These are phyloP conservation scores for Aspergillus sp. DNA, from an alignment of 2,329 filamentous ascomycete species.

Conservation along the genomic window DNA sequence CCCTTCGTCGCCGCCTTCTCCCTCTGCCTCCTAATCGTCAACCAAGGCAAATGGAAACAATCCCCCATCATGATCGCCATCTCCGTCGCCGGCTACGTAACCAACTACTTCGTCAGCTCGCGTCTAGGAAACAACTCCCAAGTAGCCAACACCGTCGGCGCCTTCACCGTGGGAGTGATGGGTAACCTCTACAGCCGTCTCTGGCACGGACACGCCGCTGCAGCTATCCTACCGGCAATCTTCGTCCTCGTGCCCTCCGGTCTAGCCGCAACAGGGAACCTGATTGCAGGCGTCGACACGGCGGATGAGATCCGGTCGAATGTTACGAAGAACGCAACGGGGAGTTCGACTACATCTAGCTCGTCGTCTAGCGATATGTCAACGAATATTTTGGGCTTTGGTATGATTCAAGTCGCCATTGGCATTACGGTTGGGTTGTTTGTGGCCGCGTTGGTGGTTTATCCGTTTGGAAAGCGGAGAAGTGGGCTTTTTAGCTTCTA, in stretches of 20 bases:
- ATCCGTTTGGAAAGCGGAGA: slow-evolving; percentile 49
- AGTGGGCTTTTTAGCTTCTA: slow-evolving; percentile 51
- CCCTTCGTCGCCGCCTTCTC: slow-evolving; percentile 73
- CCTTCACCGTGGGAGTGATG: slow-evolving; percentile 73
- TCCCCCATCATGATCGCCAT: slow-evolving; percentile 74
- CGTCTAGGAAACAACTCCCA: slow-evolving; percentile 66
- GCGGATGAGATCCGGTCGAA: slow-evolving; percentile 55
- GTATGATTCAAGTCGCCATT: slow-evolving; percentile 52
- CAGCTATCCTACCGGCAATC: slow-evolving; percentile 81
- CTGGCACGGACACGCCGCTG: slow-evolving; percentile 75
- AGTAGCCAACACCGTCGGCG: slow-evolving; percentile 74
- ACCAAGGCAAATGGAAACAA: slow-evolving; percentile 77
- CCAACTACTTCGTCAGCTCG: slow-evolving; percentile 70
- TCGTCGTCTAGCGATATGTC: slow-evolving; percentile 28
- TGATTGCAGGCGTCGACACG: slow-evolving; percentile 58
- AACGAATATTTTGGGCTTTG: slow-evolving; percentile 48
- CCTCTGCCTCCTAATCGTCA: slow-evolving; percentile 72
- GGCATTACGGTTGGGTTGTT: slow-evolving; percentile 52
- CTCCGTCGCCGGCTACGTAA: slow-evolving; percentile 69
- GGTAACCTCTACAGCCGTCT: slow-evolving; percentile 74
- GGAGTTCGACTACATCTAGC: not conserved
- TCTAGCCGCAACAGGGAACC: slow-evolving; percentile 57
- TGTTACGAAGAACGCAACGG: slow-evolving; percentile 14
- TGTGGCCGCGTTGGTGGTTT: slow-evolving; percentile 48
- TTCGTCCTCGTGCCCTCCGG: slow-evolving; percentile 67